Conservation (phyloP, 2,329 filamentous ascomycete genomes). For the Pestalotiopsis sp. region DNA sequence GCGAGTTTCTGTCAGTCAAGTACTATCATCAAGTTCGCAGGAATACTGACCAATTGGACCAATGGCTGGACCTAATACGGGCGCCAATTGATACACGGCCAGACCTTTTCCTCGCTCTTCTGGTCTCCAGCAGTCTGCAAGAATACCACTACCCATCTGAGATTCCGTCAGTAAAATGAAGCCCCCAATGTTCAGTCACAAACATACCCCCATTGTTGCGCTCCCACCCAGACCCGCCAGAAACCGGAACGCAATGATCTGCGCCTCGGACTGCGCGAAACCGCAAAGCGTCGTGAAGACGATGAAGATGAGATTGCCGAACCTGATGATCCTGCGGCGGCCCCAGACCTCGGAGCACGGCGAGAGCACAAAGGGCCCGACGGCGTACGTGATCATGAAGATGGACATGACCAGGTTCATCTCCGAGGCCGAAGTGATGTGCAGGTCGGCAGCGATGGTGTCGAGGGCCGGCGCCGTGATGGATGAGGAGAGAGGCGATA, state of each 20-base stretch:
- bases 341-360: constrained; percentile 34
- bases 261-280: constrained; percentile 42
- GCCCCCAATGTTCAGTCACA: constrained; percentile 14
- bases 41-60: constrained; percentile 29
- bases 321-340: constrained; percentile 48
- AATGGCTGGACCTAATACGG: constrained; percentile 31
- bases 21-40: neutral
- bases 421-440: constrained; percentile 43
- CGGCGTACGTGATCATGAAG: constrained; percentile 49
- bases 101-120: constrained; percentile 45
- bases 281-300: constrained; percentile 57
- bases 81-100: constrained; percentile 41
- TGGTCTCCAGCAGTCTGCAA: constrained; percentile 45
- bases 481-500: constrained; percentile 57
- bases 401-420: constrained; percentile 46
- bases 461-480: constrained; percentile 52
- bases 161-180: neutral
- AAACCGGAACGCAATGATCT: constrained; percentile 54
- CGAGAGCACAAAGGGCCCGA: constrained; percentile 47
- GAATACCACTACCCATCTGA: constrained; percentile 37
- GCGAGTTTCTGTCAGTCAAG: neutral
- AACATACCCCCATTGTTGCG: constrained; percentile 44
- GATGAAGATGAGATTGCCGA: constrained; percentile 48
- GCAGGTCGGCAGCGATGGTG: constrained; percentile 46
- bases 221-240: constrained; percentile 49